Conservation (phyloP, 495 filamentous ascomycete species). For the Podospora anserina region DNA sequence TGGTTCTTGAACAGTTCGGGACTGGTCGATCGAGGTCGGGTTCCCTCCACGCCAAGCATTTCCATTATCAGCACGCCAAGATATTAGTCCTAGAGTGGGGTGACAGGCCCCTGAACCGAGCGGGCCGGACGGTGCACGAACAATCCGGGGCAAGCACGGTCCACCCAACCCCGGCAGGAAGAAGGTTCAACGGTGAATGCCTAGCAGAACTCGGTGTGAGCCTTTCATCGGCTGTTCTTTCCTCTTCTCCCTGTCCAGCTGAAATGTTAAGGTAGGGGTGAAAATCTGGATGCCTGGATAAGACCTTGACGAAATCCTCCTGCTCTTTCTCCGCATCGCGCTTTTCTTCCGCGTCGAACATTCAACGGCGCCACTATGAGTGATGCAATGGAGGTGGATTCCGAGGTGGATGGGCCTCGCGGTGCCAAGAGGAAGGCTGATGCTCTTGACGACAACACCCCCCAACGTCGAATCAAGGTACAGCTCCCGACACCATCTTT, state of each 20-base stretch:
- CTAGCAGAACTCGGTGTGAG: background rate
- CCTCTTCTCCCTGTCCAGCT: background rate
- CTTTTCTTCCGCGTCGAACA: background rate
- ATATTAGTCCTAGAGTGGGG: background rate
- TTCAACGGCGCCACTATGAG: slow-evolving; percentile 21
- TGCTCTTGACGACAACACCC: slow-evolving; percentile 25
- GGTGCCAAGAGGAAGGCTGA: slow-evolving; percentile 65
- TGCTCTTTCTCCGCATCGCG: background rate
- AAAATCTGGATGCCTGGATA: background rate
- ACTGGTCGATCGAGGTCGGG: slow-evolving; percentile 8
- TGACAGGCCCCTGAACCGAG: background rate
- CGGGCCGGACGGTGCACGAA: background rate
- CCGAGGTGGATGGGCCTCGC: slow-evolving; percentile 40
- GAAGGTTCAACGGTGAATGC: background rate
- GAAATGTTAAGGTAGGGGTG: background rate
- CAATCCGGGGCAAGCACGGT: background rate
- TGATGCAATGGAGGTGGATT: slow-evolving; percentile 36
- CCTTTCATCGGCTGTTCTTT: background rate
- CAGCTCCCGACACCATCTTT: background rate
- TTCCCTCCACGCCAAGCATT: slow-evolving; percentile 21
- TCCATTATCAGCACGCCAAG: background rate
- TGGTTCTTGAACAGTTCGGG: background rate
- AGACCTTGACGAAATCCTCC: background rate
- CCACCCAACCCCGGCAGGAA: background rate
- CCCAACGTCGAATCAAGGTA: slow-evolving; percentile 67